Evolutionary conservation across 805 yeast species (phyloP).

Genomic region (Candida alai): DNA sequence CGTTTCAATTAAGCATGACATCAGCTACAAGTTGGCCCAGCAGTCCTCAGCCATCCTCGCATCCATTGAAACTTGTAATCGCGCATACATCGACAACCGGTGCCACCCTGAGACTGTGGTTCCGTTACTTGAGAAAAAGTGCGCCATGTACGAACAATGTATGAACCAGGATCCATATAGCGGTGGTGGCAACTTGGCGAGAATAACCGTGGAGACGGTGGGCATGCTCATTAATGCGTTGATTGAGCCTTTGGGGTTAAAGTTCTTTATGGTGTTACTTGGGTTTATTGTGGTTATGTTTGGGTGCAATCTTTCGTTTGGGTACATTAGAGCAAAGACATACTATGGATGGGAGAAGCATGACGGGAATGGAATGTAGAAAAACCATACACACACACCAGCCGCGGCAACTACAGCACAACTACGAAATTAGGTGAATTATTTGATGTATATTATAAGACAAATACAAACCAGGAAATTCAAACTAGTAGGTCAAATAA

Average conservation of each 20-base stretch:
- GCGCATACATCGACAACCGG: constrained; percentile 49
- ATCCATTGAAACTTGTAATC: constrained; percentile 52
- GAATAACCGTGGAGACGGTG: constrained; percentile 57
- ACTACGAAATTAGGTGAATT: no score
- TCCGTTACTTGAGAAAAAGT: constrained; percentile 55
- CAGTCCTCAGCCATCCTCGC: constrained; percentile 42
- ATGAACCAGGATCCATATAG: constrained; percentile 55
- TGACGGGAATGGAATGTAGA: constrained; percentile 1
- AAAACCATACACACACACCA: not conserved
- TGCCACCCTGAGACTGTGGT: constrained; percentile 52
- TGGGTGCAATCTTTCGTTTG: constrained; percentile 60
- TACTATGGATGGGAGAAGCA: constrained; percentile 37
- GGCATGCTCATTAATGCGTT: constrained; percentile 61
- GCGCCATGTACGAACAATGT: constrained; percentile 63
- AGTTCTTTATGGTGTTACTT: constrained; percentile 47
- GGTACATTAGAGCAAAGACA: constrained; percentile 56
- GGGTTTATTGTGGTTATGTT: constrained; percentile 46
- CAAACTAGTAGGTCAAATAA: not conserved
- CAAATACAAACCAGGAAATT: constrained; percentile 1
- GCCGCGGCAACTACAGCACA: no score
- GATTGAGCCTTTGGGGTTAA: constrained; percentile 64
- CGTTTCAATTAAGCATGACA: constrained; percentile 51
- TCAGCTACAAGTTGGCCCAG: constrained; percentile 46
- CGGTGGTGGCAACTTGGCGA: constrained; percentile 46
- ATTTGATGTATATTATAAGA: no score